A percentile compares a stretch with the other conserved stretches of the same genome.
phyloP scores from a whole-genome alignment of 768 basidiomycete species.

The Serendipita indica region DNA sequence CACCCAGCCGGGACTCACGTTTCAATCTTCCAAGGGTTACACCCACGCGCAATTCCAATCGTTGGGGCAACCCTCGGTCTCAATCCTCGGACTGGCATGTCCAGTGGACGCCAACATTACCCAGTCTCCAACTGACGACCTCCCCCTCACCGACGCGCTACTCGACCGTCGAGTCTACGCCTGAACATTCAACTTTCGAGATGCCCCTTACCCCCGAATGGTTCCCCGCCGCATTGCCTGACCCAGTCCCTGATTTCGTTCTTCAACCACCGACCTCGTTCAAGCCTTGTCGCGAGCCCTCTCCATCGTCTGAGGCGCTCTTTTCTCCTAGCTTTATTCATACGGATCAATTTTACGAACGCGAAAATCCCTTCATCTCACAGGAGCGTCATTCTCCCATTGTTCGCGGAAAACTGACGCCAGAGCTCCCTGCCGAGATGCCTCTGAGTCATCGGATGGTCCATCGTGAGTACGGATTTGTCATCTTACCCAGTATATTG shows the following conservation, averaged over 20 bases:
- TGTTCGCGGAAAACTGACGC: neutral
- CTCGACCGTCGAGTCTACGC: neutral
- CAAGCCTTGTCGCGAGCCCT: neutral
- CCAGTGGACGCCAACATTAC: constrained; percentile 1
- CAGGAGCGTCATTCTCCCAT: neutral
- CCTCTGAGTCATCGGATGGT: neutral
- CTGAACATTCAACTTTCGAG: neutral
- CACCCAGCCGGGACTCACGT: neutral
- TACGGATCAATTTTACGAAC: neutral
- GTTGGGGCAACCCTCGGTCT: neutral
- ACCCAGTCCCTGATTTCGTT: neutral
- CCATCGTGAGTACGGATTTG: neutral
- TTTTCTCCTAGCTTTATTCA: neutral
- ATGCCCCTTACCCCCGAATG: constrained; percentile 2
- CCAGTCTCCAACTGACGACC: neutral
- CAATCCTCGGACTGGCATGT: neutral
- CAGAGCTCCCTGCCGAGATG: neutral
- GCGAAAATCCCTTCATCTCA: neutral
- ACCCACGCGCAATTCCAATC: neutral
- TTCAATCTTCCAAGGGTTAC: neutral
- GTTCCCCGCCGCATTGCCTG: neutral
- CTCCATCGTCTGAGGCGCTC: neutral
- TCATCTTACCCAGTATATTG: neutral
- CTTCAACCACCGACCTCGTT: neutral
- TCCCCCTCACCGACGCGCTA: neutral